Evolutionary conservation across 768 basidiomycete species (phyloP).

Genomic region (Plicaturopsis crispa): DNA sequence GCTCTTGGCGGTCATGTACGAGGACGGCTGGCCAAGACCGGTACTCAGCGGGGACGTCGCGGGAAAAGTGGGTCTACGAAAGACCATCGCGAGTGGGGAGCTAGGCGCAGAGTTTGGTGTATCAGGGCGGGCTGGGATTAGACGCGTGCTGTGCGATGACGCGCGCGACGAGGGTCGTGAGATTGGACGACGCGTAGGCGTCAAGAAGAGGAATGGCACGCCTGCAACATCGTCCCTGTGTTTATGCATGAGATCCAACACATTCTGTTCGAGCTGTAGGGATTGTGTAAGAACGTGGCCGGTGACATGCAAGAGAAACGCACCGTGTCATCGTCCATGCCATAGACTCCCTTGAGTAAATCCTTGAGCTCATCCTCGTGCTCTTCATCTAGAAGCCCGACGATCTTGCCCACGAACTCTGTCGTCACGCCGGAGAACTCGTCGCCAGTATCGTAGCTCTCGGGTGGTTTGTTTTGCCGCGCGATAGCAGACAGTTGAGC

Average conservation of each 20-base stretch:
- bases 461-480: conserved; percentile 59
- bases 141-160: conserved; percentile 58
- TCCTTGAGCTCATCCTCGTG: conserved; percentile 82
- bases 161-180: conserved; percentile 79
- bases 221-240: conserved; percentile 81
- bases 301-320: conserved; percentile 20
- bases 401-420: conserved; percentile 62
- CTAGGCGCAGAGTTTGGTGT: conserved; percentile 70
- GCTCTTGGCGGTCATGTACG: conserved; percentile 46
- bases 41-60: conserved; percentile 67
- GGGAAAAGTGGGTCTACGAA: conserved; percentile 76
- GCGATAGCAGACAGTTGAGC: conserved; percentile 73
- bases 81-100: conserved; percentile 69
- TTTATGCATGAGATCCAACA: conserved; percentile 94
- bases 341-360: conserved; percentile 63
- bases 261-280: conserved; percentile 73
- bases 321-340: conserved; percentile 63
- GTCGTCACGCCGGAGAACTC: conserved; percentile 56
- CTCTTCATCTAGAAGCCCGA: conserved; percentile 67
- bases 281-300: conserved; percentile 11
- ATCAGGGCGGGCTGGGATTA: conserved; percentile 60
- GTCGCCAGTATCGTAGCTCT: conserved; percentile 48
- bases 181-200: conserved; percentile 69
- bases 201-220: conserved; percentile 77
- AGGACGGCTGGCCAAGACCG: conserved; percentile 35